Evolutionary conservation across 1,139 yeast species (phyloP).

Genomic region (Kodamaea anthophila): DNA sequence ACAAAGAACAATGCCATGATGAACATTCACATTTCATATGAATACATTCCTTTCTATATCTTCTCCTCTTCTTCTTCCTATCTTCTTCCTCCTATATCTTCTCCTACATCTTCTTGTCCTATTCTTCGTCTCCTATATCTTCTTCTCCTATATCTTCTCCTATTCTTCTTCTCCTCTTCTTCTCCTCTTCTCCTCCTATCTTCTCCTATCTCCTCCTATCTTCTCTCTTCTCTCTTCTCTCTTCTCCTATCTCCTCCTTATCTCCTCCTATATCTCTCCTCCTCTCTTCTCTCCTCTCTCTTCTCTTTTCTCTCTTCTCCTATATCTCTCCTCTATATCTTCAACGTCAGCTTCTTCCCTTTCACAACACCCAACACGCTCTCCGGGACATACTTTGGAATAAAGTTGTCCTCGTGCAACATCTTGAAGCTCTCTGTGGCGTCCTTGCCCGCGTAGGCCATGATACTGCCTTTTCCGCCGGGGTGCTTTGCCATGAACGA

Average conservation of each 20-base stretch:
- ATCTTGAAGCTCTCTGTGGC: constrained; percentile 78
- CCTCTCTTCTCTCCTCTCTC: background rate
- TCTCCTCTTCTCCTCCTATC: no score
- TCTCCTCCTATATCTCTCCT: background rate
- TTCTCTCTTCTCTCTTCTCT: no score
- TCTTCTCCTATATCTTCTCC: background rate
- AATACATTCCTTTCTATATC: no score
- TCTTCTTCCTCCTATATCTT: no score
- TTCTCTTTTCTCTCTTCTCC: background rate
- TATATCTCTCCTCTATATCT: constrained; percentile 12
- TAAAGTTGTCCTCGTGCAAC: constrained; percentile 51
- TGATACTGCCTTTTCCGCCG: constrained; percentile 74
- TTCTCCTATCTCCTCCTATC: no score
- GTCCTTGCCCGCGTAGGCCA: constrained; percentile 82
- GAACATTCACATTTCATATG: no score
- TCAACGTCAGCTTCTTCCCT: constrained; percentile 38
- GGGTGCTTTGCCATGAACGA: constrained; percentile 78
- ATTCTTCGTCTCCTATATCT: background rate
- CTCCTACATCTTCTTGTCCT: background rate
- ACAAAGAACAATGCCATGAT: no score
- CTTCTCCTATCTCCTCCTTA: background rate
- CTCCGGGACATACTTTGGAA: constrained; percentile 41
- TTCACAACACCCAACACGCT: constrained; percentile 47
- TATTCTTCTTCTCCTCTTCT: background rate
- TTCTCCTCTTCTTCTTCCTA: no score